Evolutionary conservation across 1,284 basidiomycete species (phyloP), one percentile per base, ranked within the genome.

Genomic region (Ceratobasidium sp.): DNA sequence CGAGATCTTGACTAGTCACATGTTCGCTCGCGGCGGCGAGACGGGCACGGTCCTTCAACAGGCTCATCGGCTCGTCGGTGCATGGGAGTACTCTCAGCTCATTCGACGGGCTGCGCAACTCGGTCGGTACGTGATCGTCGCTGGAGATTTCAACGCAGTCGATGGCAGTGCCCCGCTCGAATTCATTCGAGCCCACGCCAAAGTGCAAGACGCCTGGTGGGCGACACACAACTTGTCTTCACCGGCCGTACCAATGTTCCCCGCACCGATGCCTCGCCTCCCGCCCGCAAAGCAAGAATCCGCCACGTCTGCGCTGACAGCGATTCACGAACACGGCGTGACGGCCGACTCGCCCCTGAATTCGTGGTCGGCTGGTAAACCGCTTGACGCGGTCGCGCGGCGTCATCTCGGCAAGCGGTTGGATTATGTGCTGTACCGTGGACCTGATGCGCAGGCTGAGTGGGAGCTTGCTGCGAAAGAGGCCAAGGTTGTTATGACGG

Each of bases 291-390:
- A 52, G 38, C 70, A 44, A 81, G 40, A 82, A 85, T 81, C 84
- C 86, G 81, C 80, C 82, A 71, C 91, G 93, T 78, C 73, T 12
- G 73, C 73, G 61, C 73, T 75, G 3, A 50, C 73, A 17, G 93
- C 93, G 0, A 85, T 97, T 64, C 84, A 87, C 50, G 84, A 87
- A 50, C 92, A 91, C 79, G 96, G 96, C 17, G 91, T 99, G 81
- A 99, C 98, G 0, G 96, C 96, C 71, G 98, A 99, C 85, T 98
- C 96, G 0, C 94, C 96, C 0, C 83, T 97, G 42, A 98, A 98
- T 84, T 91, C 94, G 1, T 99, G 93, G 86, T 96, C 96, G 0
- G 92, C 91, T 9, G 91, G 91, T 12, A 97, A 96, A 84, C 86
- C 85, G 2, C 83, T 91, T 20, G 90, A 90, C 80, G 82, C 85